A percentile compares a stretch with the other conserved stretches of the same genome.
Evolutionary conservation across 371 early-diverging fungal species (phyloP).

Genomic region (Mucor sp.): DNA sequence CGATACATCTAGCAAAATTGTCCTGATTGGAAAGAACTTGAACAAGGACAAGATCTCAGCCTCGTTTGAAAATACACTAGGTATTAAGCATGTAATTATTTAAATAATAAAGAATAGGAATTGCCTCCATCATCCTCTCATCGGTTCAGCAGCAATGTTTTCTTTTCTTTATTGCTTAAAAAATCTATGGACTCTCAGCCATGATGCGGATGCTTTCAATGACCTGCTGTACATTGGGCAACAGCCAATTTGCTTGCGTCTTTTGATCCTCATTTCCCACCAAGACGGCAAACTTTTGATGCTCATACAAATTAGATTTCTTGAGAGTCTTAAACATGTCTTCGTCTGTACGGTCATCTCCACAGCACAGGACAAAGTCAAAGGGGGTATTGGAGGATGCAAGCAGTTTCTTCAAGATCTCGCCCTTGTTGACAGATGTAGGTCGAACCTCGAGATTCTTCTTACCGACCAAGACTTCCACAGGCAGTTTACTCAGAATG

Average conservation of each 20-base stretch:
- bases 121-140: not conserved
- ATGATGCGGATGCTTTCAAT: slow-evolving; percentile 29
- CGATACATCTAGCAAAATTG: slow-evolving; percentile 57
- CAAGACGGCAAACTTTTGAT: slow-evolving; percentile 51
- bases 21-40: slow-evolving; percentile 70
- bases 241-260: slow-evolving; percentile 73
- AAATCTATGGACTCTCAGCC: not conserved
- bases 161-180: not conserved
- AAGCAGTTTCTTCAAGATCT: slow-evolving; percentile 83
- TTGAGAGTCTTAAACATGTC: slow-evolving; percentile 81
- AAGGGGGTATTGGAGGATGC: slow-evolving; percentile 36
- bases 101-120: slow-evolving; percentile 15
- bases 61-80: slow-evolving; percentile 41
- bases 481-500: slow-evolving; percentile 78
- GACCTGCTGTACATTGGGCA: slow-evolving; percentile 23
- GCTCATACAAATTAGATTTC: slow-evolving; percentile 17
- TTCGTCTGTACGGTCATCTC: slow-evolving; percentile 96
- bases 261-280: slow-evolving; percentile 71
- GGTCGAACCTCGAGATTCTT: slow-evolving; percentile 93
- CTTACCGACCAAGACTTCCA: slow-evolving; percentile 91
- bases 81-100: slow-evolving; percentile 20
- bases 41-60: slow-evolving; percentile 39
- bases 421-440: slow-evolving; percentile 80
- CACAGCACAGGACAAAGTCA: slow-evolving; percentile 91
- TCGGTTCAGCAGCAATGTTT: not conserved